Evolutionary conservation across 371 early-diverging fungal species (phyloP), one percentile per base, ranked within the genome.

Genomic region (Smittium mucronatum): DNA sequence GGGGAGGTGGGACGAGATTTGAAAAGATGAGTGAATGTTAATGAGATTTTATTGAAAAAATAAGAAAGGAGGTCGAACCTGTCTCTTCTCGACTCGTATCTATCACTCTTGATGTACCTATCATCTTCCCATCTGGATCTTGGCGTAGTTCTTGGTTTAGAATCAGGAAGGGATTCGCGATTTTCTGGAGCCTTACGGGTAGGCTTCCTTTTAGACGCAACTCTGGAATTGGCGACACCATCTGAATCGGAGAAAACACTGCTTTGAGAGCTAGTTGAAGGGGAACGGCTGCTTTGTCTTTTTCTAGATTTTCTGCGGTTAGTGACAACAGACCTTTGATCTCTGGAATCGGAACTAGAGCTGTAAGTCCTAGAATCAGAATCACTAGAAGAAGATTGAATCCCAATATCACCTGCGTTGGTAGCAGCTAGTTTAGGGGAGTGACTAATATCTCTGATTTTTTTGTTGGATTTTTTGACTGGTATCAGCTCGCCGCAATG

Each of bases 101-200:
- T 2, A 5, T 35, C 11, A 5, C 59, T 30, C 34, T 63, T 67
- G 30, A 67, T 35, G 63, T 57, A 67, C 35, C 67, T 29, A 28
- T 67, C 67, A n/a, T 67, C 67, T n/a, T 67, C 67, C 67, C 67
- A 67, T 25, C 67, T 5, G 11, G 33, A 32, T n/a, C 67, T 36
- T 28, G 67, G 67, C 63, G 30, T 16, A 30, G 67, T 36, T 11
- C 63, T n/a, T 8, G n/a, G 11, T n/a, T 2, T 35, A 30, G 59
- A 5, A 5, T 5, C n/a, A 28, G 5, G 11, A 5, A 16, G 11
- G 63, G 31, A 30, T n/a, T n/a, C n/a, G n/a, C n/a, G n/a, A n/a
- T n/a, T n/a, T 67, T 5, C 63, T 36, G 30, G 33, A 2, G 30
- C 36, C 63, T n/a, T 2, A 36, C 57, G 5, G 11, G 5, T 67